phyloP scores from a whole-genome alignment of 2,329 filamentous ascomycete genomes.

The Didymosphaeria variabile region DNA sequence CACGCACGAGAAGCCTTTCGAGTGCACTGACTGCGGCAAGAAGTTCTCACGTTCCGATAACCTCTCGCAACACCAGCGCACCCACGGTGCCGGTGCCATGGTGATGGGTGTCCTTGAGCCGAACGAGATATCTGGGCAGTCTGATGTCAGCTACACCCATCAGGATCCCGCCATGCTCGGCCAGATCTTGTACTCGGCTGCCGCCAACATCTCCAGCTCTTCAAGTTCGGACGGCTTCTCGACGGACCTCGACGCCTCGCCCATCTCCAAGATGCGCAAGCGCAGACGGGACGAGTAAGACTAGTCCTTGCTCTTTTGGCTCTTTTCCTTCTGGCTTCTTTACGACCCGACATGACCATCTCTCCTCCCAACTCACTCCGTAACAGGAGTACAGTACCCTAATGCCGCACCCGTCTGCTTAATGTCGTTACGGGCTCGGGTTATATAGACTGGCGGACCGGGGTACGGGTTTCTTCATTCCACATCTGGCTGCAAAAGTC shows the following conservation, averaged over 20 bases:
- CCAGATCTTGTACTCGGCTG: conserved; percentile 50
- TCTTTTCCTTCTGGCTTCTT: conserved; percentile 34
- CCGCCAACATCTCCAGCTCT: conserved; percentile 48
- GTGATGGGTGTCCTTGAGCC: conserved; percentile 88
- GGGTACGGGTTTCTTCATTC: conserved; percentile 24
- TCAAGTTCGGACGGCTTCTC: conserved; percentile 46
- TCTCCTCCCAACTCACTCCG: conserved; percentile 31
- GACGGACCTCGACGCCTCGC: conserved; percentile 47
- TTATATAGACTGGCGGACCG: conserved; percentile 44
- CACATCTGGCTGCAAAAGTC: conserved; percentile 38
- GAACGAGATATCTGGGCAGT: conserved; percentile 60
- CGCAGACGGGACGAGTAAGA: conserved; percentile 71
- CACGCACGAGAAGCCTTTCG: conserved; percentile 98
- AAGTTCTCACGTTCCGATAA: conserved; percentile 99
- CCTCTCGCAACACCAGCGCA: conserved; percentile 92
- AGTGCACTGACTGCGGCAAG: conserved; percentile 97
- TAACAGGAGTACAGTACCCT: conserved; percentile 39
- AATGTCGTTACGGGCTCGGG: conserved; percentile 45
- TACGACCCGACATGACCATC: conserved; percentile 47
- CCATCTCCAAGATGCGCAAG: conserved; percentile 72
- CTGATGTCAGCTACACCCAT: conserved; percentile 40
- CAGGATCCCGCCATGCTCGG: conserved; percentile 51
- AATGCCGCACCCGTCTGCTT: conserved; percentile 40
- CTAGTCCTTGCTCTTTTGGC: not conserved
- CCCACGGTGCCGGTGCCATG: conserved; percentile 88